Evolutionary conservation across 305 asterid species (phyloP).

Genomic region (Fraxinus greggii): DNA sequence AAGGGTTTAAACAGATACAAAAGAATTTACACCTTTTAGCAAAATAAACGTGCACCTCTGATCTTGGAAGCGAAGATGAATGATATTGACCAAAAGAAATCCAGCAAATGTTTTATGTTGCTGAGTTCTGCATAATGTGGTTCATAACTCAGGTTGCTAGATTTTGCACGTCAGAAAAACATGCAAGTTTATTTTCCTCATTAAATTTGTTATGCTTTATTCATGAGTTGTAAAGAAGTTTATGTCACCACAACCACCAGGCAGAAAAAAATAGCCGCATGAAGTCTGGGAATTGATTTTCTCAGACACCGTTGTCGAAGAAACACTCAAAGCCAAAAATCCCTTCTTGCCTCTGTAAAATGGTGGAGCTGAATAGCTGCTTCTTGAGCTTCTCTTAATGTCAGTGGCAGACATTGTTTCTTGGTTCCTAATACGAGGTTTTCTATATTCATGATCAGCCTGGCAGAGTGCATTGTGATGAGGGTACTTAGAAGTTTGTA

Average conservation of each 20-base stretch:
- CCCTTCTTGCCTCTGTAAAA: slow-evolving; percentile 58
- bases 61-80: slow-evolving; percentile 30
- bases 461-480: slow-evolving; percentile 27
- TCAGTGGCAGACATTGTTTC: slow-evolving; percentile 25
- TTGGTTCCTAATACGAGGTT: slow-evolving; percentile 26
- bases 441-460: slow-evolving; percentile 26
- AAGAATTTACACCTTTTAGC: slow-evolving; percentile 38
- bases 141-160: slow-evolving; percentile 32
- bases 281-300: slow-evolving; percentile 19
- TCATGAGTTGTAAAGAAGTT: slow-evolving; percentile 11
- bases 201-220: background rate
- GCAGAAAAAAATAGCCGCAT: slow-evolving; percentile 15
- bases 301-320: slow-evolving; percentile 37
- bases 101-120: slow-evolving; percentile 29
- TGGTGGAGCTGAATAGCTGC: slow-evolving; percentile 93
- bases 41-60: slow-evolving; percentile 33
- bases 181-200: slow-evolving; percentile 13
- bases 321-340: slow-evolving; percentile 43
- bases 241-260: slow-evolving; percentile 27
- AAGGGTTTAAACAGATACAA: slow-evolving; percentile 7
- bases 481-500: slow-evolving; percentile 28
- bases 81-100: slow-evolving; percentile 28
- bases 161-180: slow-evolving; percentile 38
- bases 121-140: slow-evolving; percentile 33
- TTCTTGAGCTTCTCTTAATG: slow-evolving; percentile 34